Percentiles rank a stretch among this genome's conserved stretches.
Evolutionary conservation across 1,284 basidiomycete species (phyloP).

Genomic region (Melampsora americana): DNA sequence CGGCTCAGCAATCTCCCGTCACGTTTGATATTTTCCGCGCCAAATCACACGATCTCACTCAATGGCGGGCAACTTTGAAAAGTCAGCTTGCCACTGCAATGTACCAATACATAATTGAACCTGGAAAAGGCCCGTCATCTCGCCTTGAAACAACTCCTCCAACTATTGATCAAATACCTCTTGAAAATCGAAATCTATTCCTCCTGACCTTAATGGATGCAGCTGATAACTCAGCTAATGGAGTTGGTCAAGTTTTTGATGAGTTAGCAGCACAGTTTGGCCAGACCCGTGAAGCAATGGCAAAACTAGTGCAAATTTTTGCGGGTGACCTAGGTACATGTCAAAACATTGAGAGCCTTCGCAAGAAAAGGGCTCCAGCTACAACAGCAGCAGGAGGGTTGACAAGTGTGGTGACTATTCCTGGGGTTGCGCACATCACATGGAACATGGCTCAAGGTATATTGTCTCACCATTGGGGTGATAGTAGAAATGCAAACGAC

Average conservation of each 20-base stretch:
- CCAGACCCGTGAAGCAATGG: background rate
- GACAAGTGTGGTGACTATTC: conserved; percentile 4
- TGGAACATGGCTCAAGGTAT: conserved; percentile 24
- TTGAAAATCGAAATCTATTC: no score
- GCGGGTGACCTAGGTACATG: conserved; percentile 18
- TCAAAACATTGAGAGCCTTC: background rate
- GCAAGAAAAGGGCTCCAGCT: background rate
- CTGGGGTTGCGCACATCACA: conserved; percentile 16
- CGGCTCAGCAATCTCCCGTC: background rate
- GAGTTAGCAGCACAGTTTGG: background rate
- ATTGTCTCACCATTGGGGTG: conserved; percentile 10
- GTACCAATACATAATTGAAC: background rate
- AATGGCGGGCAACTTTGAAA: background rate
- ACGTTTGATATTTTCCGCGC: background rate
- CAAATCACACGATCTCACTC: background rate
- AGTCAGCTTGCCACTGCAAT: conserved; percentile 6
- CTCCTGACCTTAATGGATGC: conserved; percentile 16
- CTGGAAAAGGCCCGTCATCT: background rate
- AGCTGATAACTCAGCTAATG: conserved; percentile 6
- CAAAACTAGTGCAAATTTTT: background rate
- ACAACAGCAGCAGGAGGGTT: background rate
- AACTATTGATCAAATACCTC: no score
- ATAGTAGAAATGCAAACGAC: conserved; percentile 1
- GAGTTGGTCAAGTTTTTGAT: background rate
- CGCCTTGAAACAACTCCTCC: background rate